phyloP scores from a whole-genome alignment of 495 filamentous ascomycete genomes.

The Usnea hakonensis region DNA sequence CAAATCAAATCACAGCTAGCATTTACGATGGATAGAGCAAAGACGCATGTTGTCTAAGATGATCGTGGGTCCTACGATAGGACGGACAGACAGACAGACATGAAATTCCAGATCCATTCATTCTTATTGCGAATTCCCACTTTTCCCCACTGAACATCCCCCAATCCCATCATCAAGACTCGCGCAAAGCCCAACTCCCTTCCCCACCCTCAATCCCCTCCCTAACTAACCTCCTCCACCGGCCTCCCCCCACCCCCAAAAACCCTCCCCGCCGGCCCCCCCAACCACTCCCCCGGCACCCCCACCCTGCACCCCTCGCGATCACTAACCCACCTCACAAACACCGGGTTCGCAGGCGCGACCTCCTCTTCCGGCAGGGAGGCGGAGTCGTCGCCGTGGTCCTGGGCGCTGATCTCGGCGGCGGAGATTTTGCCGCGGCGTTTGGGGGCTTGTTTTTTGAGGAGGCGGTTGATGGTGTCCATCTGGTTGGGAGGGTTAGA shows the following conservation, averaged over 20 bases:
- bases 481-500: constrained; percentile 49
- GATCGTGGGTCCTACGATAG: too few species aligned
- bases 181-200: neutral
- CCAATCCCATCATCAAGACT: neutral
- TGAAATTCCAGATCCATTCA: too few species aligned
- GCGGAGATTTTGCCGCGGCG: constrained; percentile 49
- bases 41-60: too few species aligned
- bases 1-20: too few species aligned
- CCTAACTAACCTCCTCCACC: constrained; percentile 36
- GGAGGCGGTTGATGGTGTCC: constrained; percentile 96
- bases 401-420: constrained; percentile 37
- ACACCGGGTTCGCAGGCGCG: constrained; percentile 56
- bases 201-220: constrained; percentile 16
- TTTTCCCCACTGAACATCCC: neutral
- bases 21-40: too few species aligned
- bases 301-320: constrained; percentile 58
- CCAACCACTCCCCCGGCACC: constrained; percentile 79
- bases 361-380: constrained; percentile 37
- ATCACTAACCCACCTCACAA: constrained; percentile 72
- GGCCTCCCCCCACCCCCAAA: constrained; percentile 43
- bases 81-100: too few species aligned
- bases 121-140: too few species aligned
- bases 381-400: constrained; percentile 47
- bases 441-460: constrained; percentile 93
- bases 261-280: constrained; percentile 54